phyloP scores from a whole-genome alignment of 2,329 filamentous ascomycete genomes.

The Byssothecium circinans region DNA sequence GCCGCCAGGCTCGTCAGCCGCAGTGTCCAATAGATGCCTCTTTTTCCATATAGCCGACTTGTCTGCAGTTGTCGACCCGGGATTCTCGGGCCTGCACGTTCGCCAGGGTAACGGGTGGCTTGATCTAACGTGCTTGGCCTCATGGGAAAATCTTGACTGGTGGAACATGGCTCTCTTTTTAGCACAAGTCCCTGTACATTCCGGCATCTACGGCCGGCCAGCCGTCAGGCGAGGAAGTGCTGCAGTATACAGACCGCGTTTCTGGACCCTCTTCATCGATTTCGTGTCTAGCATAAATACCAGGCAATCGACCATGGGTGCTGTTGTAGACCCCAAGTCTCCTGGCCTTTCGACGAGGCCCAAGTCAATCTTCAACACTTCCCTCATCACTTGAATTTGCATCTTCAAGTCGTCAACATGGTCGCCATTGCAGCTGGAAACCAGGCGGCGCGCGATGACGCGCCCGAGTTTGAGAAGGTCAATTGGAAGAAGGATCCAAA shows the following conservation, averaged over 20 bases:
- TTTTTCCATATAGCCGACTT: slow-evolving; percentile 10
- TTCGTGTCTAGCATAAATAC: slow-evolving; percentile 21
- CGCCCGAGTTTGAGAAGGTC: slow-evolving; percentile 55
- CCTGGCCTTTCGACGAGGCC: slow-evolving; percentile 10
- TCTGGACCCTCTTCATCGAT: slow-evolving; percentile 5
- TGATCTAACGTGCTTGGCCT: slow-evolving; percentile 13
- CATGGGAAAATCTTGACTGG: slow-evolving; percentile 16
- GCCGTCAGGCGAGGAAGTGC: slow-evolving; percentile 9
- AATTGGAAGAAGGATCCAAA: slow-evolving; percentile 58
- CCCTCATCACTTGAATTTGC: background rate
- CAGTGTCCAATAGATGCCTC: slow-evolving; percentile 7
- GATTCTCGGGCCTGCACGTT: slow-evolving; percentile 19
- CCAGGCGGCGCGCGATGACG: slow-evolving; percentile 48
- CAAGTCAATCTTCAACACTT: slow-evolving; percentile 5
- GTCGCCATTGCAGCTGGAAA: slow-evolving; percentile 20
- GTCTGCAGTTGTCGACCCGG: slow-evolving; percentile 19
- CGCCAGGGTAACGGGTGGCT: slow-evolving; percentile 23
- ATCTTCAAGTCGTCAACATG: slow-evolving; percentile 9
- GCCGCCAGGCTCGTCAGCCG: slow-evolving; percentile 10
- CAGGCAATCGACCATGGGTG: slow-evolving; percentile 9
- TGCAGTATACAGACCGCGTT: background rate
- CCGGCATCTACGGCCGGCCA: slow-evolving; percentile 20
- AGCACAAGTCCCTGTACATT: slow-evolving; percentile 16
- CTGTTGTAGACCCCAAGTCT: slow-evolving; percentile 16
- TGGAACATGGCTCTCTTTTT: slow-evolving; percentile 10